Evolutionary conservation across 1,284 basidiomycete species (phyloP).

Genomic region (Ganoderma leucocontextum): DNA sequence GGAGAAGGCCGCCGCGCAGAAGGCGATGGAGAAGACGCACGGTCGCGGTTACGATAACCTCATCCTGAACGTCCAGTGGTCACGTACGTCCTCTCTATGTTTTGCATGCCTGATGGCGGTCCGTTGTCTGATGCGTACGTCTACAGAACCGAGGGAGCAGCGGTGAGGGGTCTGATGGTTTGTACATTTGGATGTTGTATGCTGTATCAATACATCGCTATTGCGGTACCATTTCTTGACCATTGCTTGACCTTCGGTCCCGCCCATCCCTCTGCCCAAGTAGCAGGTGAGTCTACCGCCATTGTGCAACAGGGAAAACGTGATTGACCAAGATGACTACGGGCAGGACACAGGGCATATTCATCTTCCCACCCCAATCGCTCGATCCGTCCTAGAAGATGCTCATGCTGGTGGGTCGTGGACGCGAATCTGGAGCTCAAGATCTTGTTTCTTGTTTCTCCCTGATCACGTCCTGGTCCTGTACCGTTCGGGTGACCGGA

Average conservation of each 20-base stretch:
- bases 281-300: background rate
- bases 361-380: background rate
- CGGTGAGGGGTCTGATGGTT: constrained; percentile 28
- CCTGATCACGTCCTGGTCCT: too few relatives aligned
- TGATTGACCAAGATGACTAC: background rate
- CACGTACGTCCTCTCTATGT: constrained; percentile 51
- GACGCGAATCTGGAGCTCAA: background rate
- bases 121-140: constrained; percentile 9
- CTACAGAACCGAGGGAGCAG: constrained; percentile 46
- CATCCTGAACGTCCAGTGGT: constrained; percentile 90
- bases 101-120: background rate
- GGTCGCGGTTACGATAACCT: constrained; percentile 92
- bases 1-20: constrained; percentile 80
- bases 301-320: background rate
- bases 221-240: constrained; percentile 15
- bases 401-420: too few relatives aligned
- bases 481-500: background rate
- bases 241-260: background rate
- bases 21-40: constrained; percentile 93
- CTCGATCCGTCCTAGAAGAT: too few relatives aligned
- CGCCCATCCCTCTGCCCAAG: too few relatives aligned
- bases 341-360: background rate
- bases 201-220: constrained; percentile 23
- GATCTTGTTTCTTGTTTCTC: too few relatives aligned
- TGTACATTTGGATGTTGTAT: constrained; percentile 19